phyloP scores from a whole-genome alignment of 345 rosid species.

The Xanthoceras sorbifolium region DNA sequence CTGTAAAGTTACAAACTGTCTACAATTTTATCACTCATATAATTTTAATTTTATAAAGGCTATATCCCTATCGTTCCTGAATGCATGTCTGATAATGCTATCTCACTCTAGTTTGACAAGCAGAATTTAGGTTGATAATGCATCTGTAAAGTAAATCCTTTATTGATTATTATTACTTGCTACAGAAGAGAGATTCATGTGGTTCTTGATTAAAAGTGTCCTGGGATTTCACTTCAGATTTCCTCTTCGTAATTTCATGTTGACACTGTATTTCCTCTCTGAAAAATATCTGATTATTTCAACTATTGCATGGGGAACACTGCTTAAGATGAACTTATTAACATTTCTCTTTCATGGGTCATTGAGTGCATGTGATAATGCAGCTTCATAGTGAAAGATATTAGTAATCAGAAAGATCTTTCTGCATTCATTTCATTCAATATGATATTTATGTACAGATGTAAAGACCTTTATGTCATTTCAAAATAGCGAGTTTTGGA shows the following conservation, averaged over 20 bases:
- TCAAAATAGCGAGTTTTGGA: not conserved
- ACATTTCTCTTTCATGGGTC: not conserved
- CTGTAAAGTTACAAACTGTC: not conserved
- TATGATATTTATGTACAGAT: not conserved
- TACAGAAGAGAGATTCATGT: not conserved
- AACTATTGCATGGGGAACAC: not conserved
- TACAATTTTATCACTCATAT: not conserved
- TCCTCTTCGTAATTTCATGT: not conserved
- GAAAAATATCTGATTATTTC: not conserved
- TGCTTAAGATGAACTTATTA: not conserved
- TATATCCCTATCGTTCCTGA: conserved; percentile 1
- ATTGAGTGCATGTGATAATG: not conserved
- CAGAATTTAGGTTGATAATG: not conserved
- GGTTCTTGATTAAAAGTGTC: not conserved
- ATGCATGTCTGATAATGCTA: not conserved
- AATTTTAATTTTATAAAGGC: not conserved
- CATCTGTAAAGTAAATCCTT: not conserved
- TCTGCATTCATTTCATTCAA: not conserved
- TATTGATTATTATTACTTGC: conserved; percentile 2
- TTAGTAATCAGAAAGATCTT: not conserved
- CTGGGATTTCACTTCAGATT: not conserved
- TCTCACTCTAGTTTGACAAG: not conserved
- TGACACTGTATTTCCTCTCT: not conserved
- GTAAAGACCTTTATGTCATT: not conserved
- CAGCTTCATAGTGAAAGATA: not conserved